phyloP scores from a whole-genome alignment of 805 yeast genomes.

The Candida montana region DNA sequence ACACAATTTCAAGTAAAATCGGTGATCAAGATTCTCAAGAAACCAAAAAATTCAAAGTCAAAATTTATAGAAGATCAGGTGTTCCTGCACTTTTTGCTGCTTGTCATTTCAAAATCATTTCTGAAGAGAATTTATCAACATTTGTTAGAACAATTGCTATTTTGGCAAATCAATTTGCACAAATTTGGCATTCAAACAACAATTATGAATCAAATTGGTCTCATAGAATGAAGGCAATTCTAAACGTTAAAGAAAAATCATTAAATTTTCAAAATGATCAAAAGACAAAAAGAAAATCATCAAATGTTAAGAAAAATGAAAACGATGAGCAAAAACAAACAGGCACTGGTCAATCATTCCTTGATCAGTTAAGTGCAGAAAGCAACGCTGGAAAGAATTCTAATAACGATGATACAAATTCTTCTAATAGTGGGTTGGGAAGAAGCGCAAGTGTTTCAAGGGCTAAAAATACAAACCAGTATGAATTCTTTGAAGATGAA shows the following conservation, averaged over 20 bases:
- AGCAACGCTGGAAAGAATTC: background rate
- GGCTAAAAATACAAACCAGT: slow-evolving; percentile 15
- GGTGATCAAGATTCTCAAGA: slow-evolving; percentile 7
- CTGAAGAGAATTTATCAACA: slow-evolving; percentile 51
- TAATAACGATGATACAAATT: background rate
- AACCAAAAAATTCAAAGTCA: slow-evolving; percentile 49
- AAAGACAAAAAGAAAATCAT: slow-evolving; percentile 9
- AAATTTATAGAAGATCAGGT: slow-evolving; percentile 58
- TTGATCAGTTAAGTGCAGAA: slow-evolving; percentile 17
- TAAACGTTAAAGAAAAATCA: slow-evolving; percentile 30
- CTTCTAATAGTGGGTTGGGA: background rate
- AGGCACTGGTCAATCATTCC: slow-evolving; percentile 20
- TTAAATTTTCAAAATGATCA: slow-evolving; percentile 10
- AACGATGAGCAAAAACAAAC: slow-evolving; percentile 12
- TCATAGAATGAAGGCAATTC: slow-evolving; percentile 54
- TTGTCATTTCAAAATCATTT: slow-evolving; percentile 66
- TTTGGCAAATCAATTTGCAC: slow-evolving; percentile 66
- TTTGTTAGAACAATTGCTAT: slow-evolving; percentile 64
- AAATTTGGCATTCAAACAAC: slow-evolving; percentile 64
- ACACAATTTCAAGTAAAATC: slow-evolving; percentile 27
- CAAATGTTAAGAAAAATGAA: slow-evolving; percentile 4
- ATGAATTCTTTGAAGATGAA: slow-evolving; percentile 19
- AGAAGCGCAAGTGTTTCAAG: slow-evolving; percentile 15
- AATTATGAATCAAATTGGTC: slow-evolving; percentile 61
- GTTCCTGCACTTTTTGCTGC: slow-evolving; percentile 76